These are phyloP conservation scores for Grigorovia yakushimaensis DNA, from an alignment of 805 yeast species.

Conservation along the genomic window DNA sequence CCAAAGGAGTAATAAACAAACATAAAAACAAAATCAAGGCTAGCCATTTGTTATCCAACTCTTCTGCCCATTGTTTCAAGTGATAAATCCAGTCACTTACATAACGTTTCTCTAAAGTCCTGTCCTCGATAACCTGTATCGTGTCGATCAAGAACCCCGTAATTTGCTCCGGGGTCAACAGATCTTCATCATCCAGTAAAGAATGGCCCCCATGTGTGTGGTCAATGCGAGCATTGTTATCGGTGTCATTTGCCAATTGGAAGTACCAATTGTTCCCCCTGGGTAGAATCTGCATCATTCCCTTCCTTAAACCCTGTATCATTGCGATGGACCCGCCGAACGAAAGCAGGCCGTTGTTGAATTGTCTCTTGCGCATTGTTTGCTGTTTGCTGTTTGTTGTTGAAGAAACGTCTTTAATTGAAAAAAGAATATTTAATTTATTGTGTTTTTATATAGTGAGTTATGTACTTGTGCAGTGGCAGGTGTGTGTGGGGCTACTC, in stretches of 20 bases:
- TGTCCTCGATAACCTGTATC: background rate
- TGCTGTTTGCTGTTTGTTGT: background rate
- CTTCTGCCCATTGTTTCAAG: background rate
- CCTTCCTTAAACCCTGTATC: background rate
- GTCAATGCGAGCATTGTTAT: background rate
- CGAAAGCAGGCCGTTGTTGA: background rate
- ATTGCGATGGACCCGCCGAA: background rate
- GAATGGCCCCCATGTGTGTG: background rate
- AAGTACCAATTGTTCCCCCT: background rate
- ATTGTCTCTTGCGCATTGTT: background rate
- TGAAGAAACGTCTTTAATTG: background rate
- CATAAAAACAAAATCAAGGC: background rate
- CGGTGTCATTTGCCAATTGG: background rate
- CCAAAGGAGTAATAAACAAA: background rate
- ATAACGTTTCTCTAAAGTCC: background rate
- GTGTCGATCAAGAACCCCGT: background rate
- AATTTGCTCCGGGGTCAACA: background rate
- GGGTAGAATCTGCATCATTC: background rate
- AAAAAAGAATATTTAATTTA: background rate
- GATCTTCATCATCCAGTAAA: background rate
- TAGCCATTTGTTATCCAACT: background rate
- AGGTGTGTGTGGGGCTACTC: constrained; percentile 27
- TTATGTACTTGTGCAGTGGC: background rate
- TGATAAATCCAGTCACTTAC: background rate
- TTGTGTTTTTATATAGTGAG: background rate